Evolutionary conservation across 2,329 filamentous ascomycete genomes (phyloP), one percentile per base, ranked within the genome.

Genomic region (Fusarium pseudocircinatum): DNA sequence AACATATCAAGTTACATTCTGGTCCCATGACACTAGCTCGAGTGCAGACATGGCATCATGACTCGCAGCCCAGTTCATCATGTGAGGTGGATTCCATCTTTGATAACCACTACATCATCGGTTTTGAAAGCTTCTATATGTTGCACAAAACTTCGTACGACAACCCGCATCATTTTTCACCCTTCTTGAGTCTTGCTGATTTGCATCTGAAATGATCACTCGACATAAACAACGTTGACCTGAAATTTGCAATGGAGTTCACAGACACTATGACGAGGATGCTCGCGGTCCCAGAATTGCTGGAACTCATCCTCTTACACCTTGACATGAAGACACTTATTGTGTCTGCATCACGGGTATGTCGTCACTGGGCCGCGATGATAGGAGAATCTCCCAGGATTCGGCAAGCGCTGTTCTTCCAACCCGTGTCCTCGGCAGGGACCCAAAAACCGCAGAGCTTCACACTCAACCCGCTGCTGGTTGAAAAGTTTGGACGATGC

Each of bases 241-340:
- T 30, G 15, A 18, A 39, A 54, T 40, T 40, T 24, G 34, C n/a
- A 18, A 67, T 67, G 52, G 40, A 53, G 30, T 12, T 30, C 26
- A 14, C 52, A 65, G 42, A 40, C 13, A 32, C 10, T 18, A 37
- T 47, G 53, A 22, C 50, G 8, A 56, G n/a, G 4, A 69, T 64
- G 26, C 36, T 64, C 36, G 34, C 24, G 15, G 16, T 59, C n/a
- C 70, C 76, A 12, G 79, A 80, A 65, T 60, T 80, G 8, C 63
- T 79, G 32, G 79, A 80, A 49, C 69, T 71, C 37, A 77, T 80
- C 36, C 58, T 80, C 26, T 40, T 73, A 20, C 68, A 74, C 14
- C 61, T 78, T 11, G 78, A 80, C 65, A 75, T 77, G 67, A 64
- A 66, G 18, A 78, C 77, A 8, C 73, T 80, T 6, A 75, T 80